Evolutionary conservation across 1,139 yeast genomes (phyloP).

Genomic region (Torulaspora globosa): DNA sequence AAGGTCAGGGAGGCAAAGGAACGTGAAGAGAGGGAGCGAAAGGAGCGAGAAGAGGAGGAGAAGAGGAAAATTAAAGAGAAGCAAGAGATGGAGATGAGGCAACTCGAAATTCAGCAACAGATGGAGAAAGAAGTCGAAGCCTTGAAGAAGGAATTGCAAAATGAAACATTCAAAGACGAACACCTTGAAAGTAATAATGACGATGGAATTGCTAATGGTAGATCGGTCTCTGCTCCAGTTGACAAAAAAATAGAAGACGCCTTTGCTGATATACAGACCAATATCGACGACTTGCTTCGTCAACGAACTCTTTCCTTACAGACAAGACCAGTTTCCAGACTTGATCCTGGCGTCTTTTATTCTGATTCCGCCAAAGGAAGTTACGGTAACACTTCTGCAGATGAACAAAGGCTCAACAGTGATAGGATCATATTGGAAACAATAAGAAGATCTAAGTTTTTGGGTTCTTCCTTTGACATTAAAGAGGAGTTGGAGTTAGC

Average conservation of each 20-base stretch:
- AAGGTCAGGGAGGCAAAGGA: constrained; percentile 45
- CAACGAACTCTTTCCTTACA: constrained; percentile 41
- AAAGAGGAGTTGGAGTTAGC: constrained; percentile 48
- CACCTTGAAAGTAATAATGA: constrained; percentile 9
- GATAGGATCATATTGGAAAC: constrained; percentile 37
- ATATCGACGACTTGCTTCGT: constrained; percentile 25
- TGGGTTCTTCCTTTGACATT: constrained; percentile 42
- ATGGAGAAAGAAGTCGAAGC: constrained; percentile 31
- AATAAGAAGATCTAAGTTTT: constrained; percentile 42
- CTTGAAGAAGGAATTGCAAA: constrained; percentile 25
- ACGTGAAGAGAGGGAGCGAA: constrained; percentile 50
- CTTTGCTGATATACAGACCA: constrained; percentile 20
- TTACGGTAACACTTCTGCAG: neutral
- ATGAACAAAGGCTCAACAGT: constrained; percentile 15
- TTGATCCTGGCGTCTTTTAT: constrained; percentile 52
- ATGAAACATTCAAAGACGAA: constrained; percentile 9
- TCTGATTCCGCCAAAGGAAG: constrained; percentile 5
- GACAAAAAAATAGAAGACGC: constrained; percentile 25
- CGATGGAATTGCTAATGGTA: constrained; percentile 23
- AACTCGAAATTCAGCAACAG: constrained; percentile 22
- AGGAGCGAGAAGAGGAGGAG: constrained; percentile 30
- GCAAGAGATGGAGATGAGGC: constrained; percentile 18
- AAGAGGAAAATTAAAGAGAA: constrained; percentile 18
- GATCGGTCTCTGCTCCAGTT: constrained; percentile 41
- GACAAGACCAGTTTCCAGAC: constrained; percentile 62